These are phyloP conservation scores for Orobanche coerulescens DNA, from an alignment of 257 asterid species.

Conservation along the genomic window DNA sequence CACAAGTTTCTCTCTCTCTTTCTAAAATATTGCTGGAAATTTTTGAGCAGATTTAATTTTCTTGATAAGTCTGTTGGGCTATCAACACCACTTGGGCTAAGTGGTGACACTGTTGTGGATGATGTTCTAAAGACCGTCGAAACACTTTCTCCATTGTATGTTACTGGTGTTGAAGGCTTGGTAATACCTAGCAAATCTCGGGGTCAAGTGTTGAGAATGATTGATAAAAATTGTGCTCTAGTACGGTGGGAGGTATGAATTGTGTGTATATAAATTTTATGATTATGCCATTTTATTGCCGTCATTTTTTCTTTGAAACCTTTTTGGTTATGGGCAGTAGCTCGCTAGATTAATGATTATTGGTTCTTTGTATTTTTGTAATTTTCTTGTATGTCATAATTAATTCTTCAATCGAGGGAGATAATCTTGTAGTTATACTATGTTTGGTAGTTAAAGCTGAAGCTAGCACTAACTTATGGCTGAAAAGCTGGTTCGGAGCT, in stretches of 20 bases:
- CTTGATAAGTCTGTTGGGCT: slow-evolving; percentile 77
- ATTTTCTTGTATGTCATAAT: neutral
- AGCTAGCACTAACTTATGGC: too few relatives aligned
- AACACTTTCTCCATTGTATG: slow-evolving; percentile 40
- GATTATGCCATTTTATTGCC: neutral
- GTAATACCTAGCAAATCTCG: slow-evolving; percentile 63
- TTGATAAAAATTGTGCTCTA: slow-evolving; percentile 48
- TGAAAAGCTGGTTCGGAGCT: too few relatives aligned
- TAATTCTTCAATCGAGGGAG: neutral
- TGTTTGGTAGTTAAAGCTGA: too few relatives aligned
- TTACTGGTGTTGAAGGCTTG: slow-evolving; percentile 74
- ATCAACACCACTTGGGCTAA: slow-evolving; percentile 68
- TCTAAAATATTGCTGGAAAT: slow-evolving; percentile 11
- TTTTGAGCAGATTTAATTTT: slow-evolving; percentile 66
- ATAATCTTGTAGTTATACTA: neutral
- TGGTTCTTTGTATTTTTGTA: neutral
- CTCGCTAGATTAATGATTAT: neutral
- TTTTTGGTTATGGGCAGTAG: neutral
- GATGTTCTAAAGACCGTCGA: slow-evolving; percentile 46
- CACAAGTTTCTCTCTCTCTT: neutral
- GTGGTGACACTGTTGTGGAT: slow-evolving; percentile 43
- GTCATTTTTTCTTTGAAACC: neutral
- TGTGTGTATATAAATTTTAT: neutral
- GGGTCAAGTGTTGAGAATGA: slow-evolving; percentile 81
- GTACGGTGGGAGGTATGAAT: slow-evolving; percentile 92